Conservation (phyloP, 352 stramenopile genomes). For the Phytophthora palmivora region DNA sequence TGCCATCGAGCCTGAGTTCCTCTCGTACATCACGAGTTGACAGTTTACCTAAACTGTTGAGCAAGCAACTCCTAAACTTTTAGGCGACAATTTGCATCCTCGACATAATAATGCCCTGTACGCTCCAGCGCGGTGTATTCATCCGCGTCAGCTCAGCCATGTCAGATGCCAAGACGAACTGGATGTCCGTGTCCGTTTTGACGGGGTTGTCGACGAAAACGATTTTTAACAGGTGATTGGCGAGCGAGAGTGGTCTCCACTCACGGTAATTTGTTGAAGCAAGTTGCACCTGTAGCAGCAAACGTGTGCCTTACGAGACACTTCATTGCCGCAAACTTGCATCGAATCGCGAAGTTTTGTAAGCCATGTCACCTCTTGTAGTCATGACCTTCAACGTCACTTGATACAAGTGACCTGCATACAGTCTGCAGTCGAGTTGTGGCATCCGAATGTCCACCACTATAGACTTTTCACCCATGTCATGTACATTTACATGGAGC, state of each 20-base stretch:
- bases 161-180: constrained; percentile 12
- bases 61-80: no score
- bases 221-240: constrained; percentile 20
- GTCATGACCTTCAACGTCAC: background rate
- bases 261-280: background rate
- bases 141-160: constrained; percentile 9
- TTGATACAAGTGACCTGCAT: no score
- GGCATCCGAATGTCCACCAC: background rate
- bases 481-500: background rate
- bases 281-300: background rate
- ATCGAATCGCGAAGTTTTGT: constrained; percentile 4
- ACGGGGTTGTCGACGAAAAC: constrained; percentile 20
- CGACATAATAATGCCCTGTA: background rate
- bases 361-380: constrained; percentile 2
- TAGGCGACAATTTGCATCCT: background rate
- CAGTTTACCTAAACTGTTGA: no score
- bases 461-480: background rate
- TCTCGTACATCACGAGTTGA: background rate
- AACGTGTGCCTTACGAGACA: background rate
- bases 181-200: constrained; percentile 6
- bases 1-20: background rate
- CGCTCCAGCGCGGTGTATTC: background rate
- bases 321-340: background rate
- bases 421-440: background rate
- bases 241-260: constrained; percentile 9